Evolutionary conservation across 352 stramenopile genomes (phyloP), one percentile per base, ranked within the genome.

Genomic region (Peronospora belbahrii): DNA sequence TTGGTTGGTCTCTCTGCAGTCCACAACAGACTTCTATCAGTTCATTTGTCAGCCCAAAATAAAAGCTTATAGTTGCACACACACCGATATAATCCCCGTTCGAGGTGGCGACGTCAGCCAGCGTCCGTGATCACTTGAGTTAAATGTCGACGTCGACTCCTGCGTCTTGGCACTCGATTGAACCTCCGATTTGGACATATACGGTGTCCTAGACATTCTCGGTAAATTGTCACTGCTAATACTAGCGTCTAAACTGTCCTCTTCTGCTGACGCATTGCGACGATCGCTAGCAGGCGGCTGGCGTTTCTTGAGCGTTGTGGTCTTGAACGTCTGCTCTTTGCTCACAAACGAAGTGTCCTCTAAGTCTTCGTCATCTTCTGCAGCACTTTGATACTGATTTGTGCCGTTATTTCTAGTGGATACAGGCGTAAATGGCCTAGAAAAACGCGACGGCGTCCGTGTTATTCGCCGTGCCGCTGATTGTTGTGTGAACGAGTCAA

Each of bases 311-410:
- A 89, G 66, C 42, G 68, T 87, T 37, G 74, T 87, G 9, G 78
- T 89, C 63, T 85, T 84, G 60, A 89, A 87, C 3, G 56, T 70
- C 46, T 83, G 56, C 25, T 82, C 67, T 18, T 67, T 70, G 20
- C 51, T 64, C 9, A 74, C 60, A 9, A 83, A 69, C 11, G 69
- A 75, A 13, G 63, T 36, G 8, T 70, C 59, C 4, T 33, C 38
- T 4, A 70, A 34, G 11, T 71, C 63, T 2, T 65, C 58, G 8
- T 65, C 48, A 15, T 56, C 45, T 6, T 41, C 37, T 24, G 19
- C 19, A 14, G 25, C 6, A 4, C 59, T 37, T n/a, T 42, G n/a
- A 6, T 70, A 55, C 6, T 39, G 35, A 13, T 30, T 13, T 7
- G 38, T 5, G 11, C 41, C 9, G 20, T 48, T 23, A 11, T 35